Conservation (phyloP, 1,139 yeast genomes). For the Saccharomycopsis hybrid region DNA sequence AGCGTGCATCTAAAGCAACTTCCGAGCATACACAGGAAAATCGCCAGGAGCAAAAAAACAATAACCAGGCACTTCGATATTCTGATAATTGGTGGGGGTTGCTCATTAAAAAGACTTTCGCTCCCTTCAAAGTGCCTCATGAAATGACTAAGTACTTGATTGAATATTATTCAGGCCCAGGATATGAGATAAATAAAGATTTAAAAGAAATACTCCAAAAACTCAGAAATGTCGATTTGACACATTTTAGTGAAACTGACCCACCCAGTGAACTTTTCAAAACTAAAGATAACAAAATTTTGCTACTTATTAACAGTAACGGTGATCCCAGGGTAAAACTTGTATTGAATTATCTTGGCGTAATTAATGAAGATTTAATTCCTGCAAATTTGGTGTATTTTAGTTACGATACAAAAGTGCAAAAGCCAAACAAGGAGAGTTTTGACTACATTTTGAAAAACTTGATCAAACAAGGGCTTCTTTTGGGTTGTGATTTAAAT, state of each 20-base stretch:
- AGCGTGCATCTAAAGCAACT: too few species aligned
- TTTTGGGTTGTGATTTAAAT: conserved; percentile 17
- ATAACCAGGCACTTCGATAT: conserved; percentile 1
- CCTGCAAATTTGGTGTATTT: conserved; percentile 35
- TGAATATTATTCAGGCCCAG: conserved; percentile 43
- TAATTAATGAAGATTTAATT: conserved; percentile 33
- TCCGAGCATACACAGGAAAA: too few species aligned
- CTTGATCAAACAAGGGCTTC: conserved; percentile 22
- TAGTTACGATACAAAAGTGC: conserved; percentile 47
- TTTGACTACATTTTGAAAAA: conserved; percentile 37
- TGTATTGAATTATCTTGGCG: conserved; percentile 41
- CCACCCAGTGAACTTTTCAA: neutral
- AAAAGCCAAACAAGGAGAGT: conserved; percentile 46
- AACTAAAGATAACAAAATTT: conserved; percentile 26
- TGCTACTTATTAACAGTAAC: conserved; percentile 47
- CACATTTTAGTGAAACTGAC: neutral
- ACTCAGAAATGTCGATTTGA: conserved; percentile 27
- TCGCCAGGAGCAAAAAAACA: too few species aligned
- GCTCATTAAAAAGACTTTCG: conserved; percentile 40
- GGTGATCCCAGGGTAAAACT: conserved; percentile 49
- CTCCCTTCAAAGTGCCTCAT: conserved; percentile 27
- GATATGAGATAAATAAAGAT: conserved; percentile 50
- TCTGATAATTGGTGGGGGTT: conserved; percentile 55
- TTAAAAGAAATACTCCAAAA: conserved; percentile 40
- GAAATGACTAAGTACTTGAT: conserved; percentile 36